Evolutionary conservation across 2,329 filamentous ascomycete species (phyloP), one percentile per base, ranked within the genome.

Genomic region (Fusarium miscanthi): DNA sequence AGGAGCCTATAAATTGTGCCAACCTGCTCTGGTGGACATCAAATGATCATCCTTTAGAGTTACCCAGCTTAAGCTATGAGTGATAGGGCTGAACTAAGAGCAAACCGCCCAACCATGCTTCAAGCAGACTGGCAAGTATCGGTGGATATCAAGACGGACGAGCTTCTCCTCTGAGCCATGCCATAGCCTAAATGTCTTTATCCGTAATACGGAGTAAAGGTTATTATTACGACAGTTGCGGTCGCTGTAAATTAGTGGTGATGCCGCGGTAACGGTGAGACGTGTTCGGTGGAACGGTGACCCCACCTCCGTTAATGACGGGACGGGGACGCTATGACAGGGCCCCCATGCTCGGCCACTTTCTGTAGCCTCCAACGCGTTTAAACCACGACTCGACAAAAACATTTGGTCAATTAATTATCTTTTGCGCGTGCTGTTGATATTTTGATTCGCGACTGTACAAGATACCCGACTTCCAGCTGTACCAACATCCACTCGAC

Each of bases 341-440:
- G 57, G 49, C 45, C 49, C 58, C 69, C 69, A 63, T 71, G 45
- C 41, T 45, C 21, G 21, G 38, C 57, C 49, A 46, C 57, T 57
- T 58, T 67, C 56, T 57, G 27, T 38, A 53, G 49, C 68, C 63
- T 63, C 21, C 58, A 56, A 74, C 71, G 71, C 71, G 71, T 58
- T 59, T 56, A 66, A 69, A 31, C 58, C 61, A 59, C 52, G 49
- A 66, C 63, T 25, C 64, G 71, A 74, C 71, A 74, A 72, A 74
- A 74, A 74, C 60, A 74, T 59, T 54, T 65, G 57, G 51, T 58
- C 68, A 74, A 40, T 62, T 63, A 74, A 40, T 62, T 63, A 72
- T 49, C 37, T 63, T 74, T 69, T 72, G 60, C 63, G 63, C 66
- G 63, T 57, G 59, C 42, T 51, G 41, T 70, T 72, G 60, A 64